Base-by-base conservation (phyloP, 1,284 basidiomycete genomes). In the Austropuccinia psidii region DNA sequence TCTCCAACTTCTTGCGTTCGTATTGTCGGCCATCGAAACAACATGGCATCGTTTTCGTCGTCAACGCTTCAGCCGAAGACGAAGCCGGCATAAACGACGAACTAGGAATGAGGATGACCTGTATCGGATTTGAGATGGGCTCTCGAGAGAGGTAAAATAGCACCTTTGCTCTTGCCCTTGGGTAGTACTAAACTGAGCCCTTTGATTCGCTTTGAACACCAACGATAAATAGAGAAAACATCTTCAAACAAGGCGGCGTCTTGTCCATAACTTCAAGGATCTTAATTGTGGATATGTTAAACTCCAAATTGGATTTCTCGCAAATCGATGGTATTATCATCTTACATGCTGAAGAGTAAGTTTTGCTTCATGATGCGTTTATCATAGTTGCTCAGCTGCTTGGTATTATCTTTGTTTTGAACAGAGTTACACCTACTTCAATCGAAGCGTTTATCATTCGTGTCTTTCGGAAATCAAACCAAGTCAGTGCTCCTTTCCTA, bases 261-360 rank as follows among this genome's bases (percentile, higher is more conserved):
- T 85, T 98, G 65, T 93, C 91, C 11, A 89, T 98, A 45, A 98
- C 95, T 0, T 93, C 91, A 37, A 87, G 91, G 31, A 98, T 99
- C 76, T 83, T 98, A 31, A 90, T 95, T 54, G 93, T 95, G 65
- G 96, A 98, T 80, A 90, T 98, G 87, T 83, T 99, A 83, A 91
- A 78, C 77, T 86, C 87, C 7, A 89, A 90, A 77, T 87, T 98
- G 15, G 93, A 93, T 0, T 89, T 86, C 0, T 85, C 90, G 24
- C 83, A 92, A 57, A 89, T 98, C 61, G 91, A 93, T 0, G 95
- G 95, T 0, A 85, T 98, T n/a, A 84, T 98, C 3, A 86, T 98
- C n/a, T 80, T 98, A 45, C 93, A 96, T 77, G 93, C 93, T 0
- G 95, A 98, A 80, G 88, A 85, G 92, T 93, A 78, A 21, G 83